Evolutionary conservation across 345 rosid genomes (phyloP), one percentile per base, ranked within the genome.

Genomic region (Gynandropsis gynandra): DNA sequence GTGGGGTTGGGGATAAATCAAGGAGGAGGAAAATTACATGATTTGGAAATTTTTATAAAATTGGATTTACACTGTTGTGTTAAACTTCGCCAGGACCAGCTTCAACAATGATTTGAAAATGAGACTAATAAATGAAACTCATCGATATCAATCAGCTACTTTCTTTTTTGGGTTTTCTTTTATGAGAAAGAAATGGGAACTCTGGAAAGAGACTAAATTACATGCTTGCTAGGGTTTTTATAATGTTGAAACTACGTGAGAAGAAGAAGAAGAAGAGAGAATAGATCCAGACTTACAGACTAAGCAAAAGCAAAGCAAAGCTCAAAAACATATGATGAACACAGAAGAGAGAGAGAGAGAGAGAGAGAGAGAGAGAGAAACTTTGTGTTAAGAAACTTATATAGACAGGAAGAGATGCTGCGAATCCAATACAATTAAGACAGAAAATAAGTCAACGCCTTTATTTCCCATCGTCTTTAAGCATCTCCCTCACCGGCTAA

Each of bases 11-110:
- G 35, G 42, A 18, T 39, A 46, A 41, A 39, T 46, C 10, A 20
- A 42, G 53, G 20, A 11, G 27, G 29, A 43, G 40, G 17, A 56
- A 21, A 52, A 46, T 81, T 79, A 86, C 94, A 83, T 89, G 63
- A 72, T 80, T 69, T 56, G 64, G 6, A 16, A 64, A 72, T 41
- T 81, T 79, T 81, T 89, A 72, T 82, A 60, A 70, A 64, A 64
- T 59, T 75, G 42, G 31, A 14, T 41, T 71, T 79, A 89, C 75
- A 61, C 65, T 56, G 70, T 21, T 50, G 63, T 32, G 54, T 53
- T 68, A 68, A 69, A 62, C 60, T 65, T 74, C 10, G 71, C 92
- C 81, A 82, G 80, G 63, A 63, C 46, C 17, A 17, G 52, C 7
- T 40, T 47, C 47, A 53, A 55, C 50, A 65, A 53, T 37, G 47